Base-by-base conservation (phyloP, 371 early-diverging fungal genomes). In the Mortierella sp. region DNA sequence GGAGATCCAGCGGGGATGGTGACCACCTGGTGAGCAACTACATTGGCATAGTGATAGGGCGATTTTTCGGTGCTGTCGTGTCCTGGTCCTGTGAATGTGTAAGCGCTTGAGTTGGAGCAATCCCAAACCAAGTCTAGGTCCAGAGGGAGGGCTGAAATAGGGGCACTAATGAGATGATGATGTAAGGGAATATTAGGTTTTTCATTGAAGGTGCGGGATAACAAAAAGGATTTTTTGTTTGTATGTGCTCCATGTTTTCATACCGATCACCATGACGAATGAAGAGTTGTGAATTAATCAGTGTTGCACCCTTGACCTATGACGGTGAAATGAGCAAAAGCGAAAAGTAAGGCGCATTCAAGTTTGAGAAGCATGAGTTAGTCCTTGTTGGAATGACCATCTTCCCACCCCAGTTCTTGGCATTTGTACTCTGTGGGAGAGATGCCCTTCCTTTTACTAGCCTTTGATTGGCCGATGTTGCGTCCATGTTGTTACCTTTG, bases 221-320 rank as follows among this genome's bases (percentile, higher is more conserved):
- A 28, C 4, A 11, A 55, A 70, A 45, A 21, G 52, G 14, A n/a
- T 44, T n/a, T 11, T 63, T 63, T 34, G 63, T 34, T 44, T n/a
- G 24, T 63, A 34, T 63, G 63, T 34, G n/a, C 8, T 34, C 9
- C 19, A 34, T 24, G 45, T 7, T 52, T 47, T 16, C 73, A 38
- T 68, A 80, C 85, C 89, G 48, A 71, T 89, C 89, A 16, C 89
- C 89, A 84, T 89, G 89, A 26, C 89, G 88, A 73, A 87, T 72
- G 72, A 89, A 79, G 24, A 89, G 50, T 48, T 89, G 89, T 0
- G 89, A 81, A 63, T 82, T 65, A 19, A 80, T 50, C 2, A 89
- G 70, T 14, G 70, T 75, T 47, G 89, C 74, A 52, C 81, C 83
- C 26, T 83, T 70, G 42, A 84, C 58, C 85, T 85, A 73, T 63